Evolutionary conservation across 2,329 filamentous ascomycete species (phyloP).

Genomic region (Cordyceps militaris): DNA sequence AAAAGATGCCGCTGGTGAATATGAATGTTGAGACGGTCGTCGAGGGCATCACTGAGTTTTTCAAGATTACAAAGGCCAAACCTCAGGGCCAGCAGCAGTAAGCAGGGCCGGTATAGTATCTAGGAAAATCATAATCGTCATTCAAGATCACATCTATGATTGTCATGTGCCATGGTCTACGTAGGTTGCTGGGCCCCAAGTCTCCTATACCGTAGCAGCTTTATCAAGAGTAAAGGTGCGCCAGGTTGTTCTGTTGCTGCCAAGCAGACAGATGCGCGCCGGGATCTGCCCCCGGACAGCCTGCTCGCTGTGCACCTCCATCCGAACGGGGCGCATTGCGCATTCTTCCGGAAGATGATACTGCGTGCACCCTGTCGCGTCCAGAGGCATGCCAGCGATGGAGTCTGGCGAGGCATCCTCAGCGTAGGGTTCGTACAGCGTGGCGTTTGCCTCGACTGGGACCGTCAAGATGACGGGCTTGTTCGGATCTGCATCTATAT

Average conservation of each 20-base stretch:
- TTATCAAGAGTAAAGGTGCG: constrained; percentile 33
- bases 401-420: constrained; percentile 14
- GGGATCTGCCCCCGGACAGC: constrained; percentile 40
- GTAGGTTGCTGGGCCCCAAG: background rate
- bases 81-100: constrained; percentile 21
- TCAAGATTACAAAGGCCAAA: constrained; percentile 60
- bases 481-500: constrained; percentile 18
- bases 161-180: background rate
- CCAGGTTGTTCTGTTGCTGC: constrained; percentile 39
- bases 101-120: background rate
- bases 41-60: constrained; percentile 71
- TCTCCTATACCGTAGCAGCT: background rate
- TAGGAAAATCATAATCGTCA: background rate
- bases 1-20: constrained; percentile 77
- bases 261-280: constrained; percentile 43
- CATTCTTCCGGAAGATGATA: constrained; percentile 24
- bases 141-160: background rate
- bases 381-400: constrained; percentile 4
- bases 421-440: constrained; percentile 32
- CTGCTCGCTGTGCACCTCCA: constrained; percentile 44
- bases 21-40: constrained; percentile 83
- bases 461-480: constrained; percentile 25
- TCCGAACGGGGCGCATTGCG: constrained; percentile 33
- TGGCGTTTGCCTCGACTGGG: constrained; percentile 29
- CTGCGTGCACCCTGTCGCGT: constrained; percentile 15